A percentile compares a stretch with the other conserved stretches of the same genome.
These are phyloP conservation scores for Hypsizygus ulmarius DNA, from an alignment of 1,284 basidiomycete species.

Conservation along the genomic window DNA sequence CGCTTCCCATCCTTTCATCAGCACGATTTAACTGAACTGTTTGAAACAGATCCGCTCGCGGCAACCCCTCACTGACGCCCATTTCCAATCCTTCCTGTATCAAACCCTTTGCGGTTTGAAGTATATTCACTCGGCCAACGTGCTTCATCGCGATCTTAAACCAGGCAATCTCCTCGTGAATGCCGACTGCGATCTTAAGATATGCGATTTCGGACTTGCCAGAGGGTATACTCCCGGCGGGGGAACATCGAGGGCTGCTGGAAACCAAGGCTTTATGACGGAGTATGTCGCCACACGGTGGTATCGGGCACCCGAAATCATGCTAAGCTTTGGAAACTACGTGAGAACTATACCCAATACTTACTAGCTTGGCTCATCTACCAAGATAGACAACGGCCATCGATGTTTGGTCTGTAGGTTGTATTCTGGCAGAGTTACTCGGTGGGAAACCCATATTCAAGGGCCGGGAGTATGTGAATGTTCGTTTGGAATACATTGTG, in stretches of 20 bases:
- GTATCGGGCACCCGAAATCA: constrained; percentile 97
- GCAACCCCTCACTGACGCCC: constrained; percentile 96
- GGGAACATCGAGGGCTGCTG: constrained; percentile 61
- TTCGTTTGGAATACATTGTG: not conserved
- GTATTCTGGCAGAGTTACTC: constrained; percentile 95
- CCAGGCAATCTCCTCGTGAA: constrained; percentile 97
- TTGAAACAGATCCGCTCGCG: constrained; percentile 85
- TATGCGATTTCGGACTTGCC: constrained; percentile 98
- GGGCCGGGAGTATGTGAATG: constrained; percentile 81
- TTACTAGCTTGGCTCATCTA: constrained; percentile 7
- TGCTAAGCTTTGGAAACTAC: constrained; percentile 96
- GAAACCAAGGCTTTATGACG: constrained; percentile 98
- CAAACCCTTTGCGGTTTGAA: constrained; percentile 98
- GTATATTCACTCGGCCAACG: constrained; percentile 99
- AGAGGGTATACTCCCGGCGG: constrained; percentile 89
- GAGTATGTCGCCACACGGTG: constrained; percentile 98
- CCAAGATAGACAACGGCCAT: constrained; percentile 70
- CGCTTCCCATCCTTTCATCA: constrained; percentile 1
- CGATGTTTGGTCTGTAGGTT: constrained; percentile 98
- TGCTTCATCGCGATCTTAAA: constrained; percentile 97
- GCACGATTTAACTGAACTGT: constrained; percentile 8
- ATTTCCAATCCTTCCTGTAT: constrained; percentile 98
- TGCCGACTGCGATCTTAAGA: constrained; percentile 97
- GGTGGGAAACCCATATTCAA: constrained; percentile 99
- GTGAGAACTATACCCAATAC: constrained; percentile 47